Conservation (phyloP, 768 basidiomycete species). For the Suillus lakei region DNA sequence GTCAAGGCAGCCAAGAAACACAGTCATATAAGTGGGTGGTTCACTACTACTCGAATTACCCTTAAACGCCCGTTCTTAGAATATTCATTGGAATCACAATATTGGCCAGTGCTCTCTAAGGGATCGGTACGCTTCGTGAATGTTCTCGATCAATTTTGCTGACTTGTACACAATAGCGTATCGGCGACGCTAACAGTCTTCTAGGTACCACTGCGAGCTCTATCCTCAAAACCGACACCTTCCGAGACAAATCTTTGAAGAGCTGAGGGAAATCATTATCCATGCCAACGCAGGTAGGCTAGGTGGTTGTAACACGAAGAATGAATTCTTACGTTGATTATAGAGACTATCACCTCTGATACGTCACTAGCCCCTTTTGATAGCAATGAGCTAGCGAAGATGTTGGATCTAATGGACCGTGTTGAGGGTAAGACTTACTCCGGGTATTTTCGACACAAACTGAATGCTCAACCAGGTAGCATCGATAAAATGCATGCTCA, state of each 20-base stretch:
- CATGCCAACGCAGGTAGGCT: slow-evolving; percentile 15
- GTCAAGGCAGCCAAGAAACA: slow-evolving; percentile 14
- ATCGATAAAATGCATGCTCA: slow-evolving; percentile 12
- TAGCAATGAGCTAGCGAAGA: slow-evolving; percentile 14
- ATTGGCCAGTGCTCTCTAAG: slow-evolving; percentile 24
- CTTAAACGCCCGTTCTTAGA: slow-evolving; percentile 15
- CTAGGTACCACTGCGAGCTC: slow-evolving; percentile 31
- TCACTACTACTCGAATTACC: background rate
- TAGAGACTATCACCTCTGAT: slow-evolving; percentile 22
- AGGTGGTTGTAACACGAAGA: background rate
- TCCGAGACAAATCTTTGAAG: slow-evolving; percentile 6
- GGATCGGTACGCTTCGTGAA: background rate
- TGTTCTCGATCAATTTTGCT: background rate
- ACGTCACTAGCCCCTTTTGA: slow-evolving; percentile 22
- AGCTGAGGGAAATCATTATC: slow-evolving; percentile 14
- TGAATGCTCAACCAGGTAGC: slow-evolving; percentile 1
- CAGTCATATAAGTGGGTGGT: slow-evolving; percentile 16
- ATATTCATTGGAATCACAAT: slow-evolving; percentile 29
- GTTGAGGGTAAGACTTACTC: slow-evolving; percentile 8
- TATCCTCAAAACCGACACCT: slow-evolving; percentile 14
- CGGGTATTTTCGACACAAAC: background rate
- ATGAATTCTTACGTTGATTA: slow-evolving; percentile 6
- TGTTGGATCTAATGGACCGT: slow-evolving; percentile 16
- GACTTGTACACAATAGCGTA: background rate
- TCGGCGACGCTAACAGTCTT: background rate